Conservation (phyloP, 495 filamentous ascomycete genomes). For the Melanomma pulvis-pyrius region DNA sequence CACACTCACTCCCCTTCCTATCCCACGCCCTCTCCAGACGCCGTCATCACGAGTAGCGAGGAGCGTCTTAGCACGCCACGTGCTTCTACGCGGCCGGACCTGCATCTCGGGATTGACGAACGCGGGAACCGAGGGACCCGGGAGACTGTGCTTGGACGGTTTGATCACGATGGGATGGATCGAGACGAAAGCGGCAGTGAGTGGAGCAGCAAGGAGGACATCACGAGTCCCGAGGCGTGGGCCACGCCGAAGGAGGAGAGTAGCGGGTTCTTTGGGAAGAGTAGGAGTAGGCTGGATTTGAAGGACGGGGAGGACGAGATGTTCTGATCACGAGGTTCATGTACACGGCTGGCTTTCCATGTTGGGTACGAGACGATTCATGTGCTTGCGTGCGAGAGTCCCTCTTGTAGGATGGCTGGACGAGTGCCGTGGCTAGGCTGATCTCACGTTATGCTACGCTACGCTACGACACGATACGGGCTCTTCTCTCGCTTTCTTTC, state of each 20-base stretch:
- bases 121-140: not conserved
- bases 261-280: constrained; percentile 21
- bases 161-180: constrained; percentile 21
- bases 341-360: not conserved
- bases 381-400: too few relatives aligned
- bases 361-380: not conserved
- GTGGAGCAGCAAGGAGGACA: constrained; percentile 25
- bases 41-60: constrained; percentile 22
- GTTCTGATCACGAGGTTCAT: constrained; percentile 12
- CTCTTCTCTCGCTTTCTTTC: not conserved
- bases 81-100: constrained; percentile 1
- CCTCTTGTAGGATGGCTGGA: too few relatives aligned
- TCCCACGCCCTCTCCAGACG: constrained; percentile 34
- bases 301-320: constrained; percentile 13
- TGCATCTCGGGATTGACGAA: not conserved
- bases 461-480: too few relatives aligned
- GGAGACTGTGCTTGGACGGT: constrained; percentile 21
- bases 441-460: too few relatives aligned
- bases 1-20: constrained; percentile 8
- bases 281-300: not conserved
- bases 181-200: constrained; percentile 7
- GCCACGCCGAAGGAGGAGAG: constrained; percentile 38
- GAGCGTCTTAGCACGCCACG: constrained; percentile 28
- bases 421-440: too few relatives aligned
- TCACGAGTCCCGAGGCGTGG: constrained; percentile 35